Percentiles rank a stretch among this genome's conserved stretches.
Evolutionary conservation across 768 basidiomycete genomes (phyloP).

Genomic region (Lactifluus subvellereus): DNA sequence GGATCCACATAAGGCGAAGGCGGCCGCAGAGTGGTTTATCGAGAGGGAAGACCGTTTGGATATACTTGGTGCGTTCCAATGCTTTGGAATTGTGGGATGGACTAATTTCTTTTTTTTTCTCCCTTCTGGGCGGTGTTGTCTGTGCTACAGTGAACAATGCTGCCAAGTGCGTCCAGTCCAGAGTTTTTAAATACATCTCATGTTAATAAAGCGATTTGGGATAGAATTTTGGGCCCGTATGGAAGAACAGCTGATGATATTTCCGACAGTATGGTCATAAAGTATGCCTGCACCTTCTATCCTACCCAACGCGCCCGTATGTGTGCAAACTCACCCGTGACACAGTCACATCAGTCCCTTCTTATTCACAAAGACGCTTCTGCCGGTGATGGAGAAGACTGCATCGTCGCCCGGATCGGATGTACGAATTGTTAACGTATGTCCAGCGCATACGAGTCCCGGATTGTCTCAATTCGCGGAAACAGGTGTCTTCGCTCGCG

Average conservation of each 20-base stretch:
- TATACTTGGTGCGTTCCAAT: constrained; percentile 36
- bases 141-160: constrained; percentile 47
- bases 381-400: constrained; percentile 48
- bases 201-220: neutral
- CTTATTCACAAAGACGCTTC: constrained; percentile 47
- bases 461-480: neutral
- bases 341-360: constrained; percentile 48
- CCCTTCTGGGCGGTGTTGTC: neutral
- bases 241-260: constrained; percentile 18
- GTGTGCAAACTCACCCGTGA: constrained; percentile 22
- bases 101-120: neutral
- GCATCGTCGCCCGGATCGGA: constrained; percentile 44
- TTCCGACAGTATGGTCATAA: constrained; percentile 36
- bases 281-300: constrained; percentile 31
- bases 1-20: constrained; percentile 33
- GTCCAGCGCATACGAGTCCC: constrained; percentile 15
- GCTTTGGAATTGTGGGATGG: neutral
- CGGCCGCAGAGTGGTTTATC: constrained; percentile 35
- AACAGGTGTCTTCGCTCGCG: constrained; percentile 24
- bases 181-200: neutral
- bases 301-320: neutral
- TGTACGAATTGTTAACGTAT: constrained; percentile 55
- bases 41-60: constrained; percentile 39
- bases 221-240: constrained; percentile 18
- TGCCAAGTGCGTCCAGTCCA: constrained; percentile 35